Evolutionary conservation across 2,329 filamentous ascomycete genomes (phyloP).

Genomic region (Curvularia sp.): DNA sequence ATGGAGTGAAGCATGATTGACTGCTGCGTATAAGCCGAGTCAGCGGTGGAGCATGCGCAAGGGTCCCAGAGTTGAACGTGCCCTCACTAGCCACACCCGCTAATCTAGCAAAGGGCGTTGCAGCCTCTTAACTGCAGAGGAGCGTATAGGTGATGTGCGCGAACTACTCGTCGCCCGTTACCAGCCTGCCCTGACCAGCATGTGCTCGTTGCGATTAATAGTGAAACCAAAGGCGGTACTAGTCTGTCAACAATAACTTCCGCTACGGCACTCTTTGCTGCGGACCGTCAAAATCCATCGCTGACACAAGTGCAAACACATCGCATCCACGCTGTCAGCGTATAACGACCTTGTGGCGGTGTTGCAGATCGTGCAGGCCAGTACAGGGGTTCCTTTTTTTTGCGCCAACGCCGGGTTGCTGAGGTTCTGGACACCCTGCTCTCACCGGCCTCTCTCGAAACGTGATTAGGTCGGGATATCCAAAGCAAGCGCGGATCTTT

Average conservation of each 20-base stretch:
- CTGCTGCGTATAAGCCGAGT: conserved; percentile 3
- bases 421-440: conserved; percentile 10
- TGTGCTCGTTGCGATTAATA: conserved; percentile 3
- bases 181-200: too few species aligned
- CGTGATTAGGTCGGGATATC: background rate
- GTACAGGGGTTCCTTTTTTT: conserved; percentile 7
- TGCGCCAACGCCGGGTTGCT: conserved; percentile 7
- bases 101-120: conserved; percentile 10
- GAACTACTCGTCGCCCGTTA: conserved; percentile 4
- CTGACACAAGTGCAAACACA: conserved; percentile 11
- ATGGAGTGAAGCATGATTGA: background rate
- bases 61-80: conserved; percentile 12
- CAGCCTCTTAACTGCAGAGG: too few species aligned
- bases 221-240: too few species aligned
- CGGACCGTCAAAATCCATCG: background rate
- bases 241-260: conserved; percentile 3
- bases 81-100: conserved; percentile 21
- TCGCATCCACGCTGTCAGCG: conserved; percentile 13
- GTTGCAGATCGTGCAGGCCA: conserved; percentile 19
- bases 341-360: conserved; percentile 23
- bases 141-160: conserved; percentile 5
- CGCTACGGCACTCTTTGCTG: background rate
- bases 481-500: background rate
- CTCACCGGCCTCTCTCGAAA: conserved; percentile 7
- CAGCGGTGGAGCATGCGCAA: conserved; percentile 21